phyloP scores from a whole-genome alignment of 768 basidiomycete genomes.

The Mycena indigotica region DNA sequence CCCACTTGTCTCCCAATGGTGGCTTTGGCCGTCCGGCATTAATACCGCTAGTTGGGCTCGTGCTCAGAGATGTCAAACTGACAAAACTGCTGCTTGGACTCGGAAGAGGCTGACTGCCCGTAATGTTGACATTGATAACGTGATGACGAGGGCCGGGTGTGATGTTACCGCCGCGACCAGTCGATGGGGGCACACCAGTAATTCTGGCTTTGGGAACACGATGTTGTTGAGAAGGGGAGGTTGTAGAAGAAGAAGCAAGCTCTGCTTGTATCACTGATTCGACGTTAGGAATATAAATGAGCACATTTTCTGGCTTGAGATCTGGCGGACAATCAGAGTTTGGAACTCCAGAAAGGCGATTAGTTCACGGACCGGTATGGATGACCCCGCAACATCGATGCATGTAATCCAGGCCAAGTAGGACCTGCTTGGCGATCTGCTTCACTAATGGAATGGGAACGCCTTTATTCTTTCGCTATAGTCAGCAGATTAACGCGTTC shows the following conservation, averaged over 20 bases:
- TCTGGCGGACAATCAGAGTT: conserved; percentile 49
- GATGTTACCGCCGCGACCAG: conserved; percentile 93
- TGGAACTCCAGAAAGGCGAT: background rate
- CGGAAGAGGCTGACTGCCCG: conserved; percentile 90
- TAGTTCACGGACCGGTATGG: conserved; percentile 68
- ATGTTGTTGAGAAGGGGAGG: conserved; percentile 29
- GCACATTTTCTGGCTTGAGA: conserved; percentile 96
- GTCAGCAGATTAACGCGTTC: background rate
- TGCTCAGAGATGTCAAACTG: conserved; percentile 29
- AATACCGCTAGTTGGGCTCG: conserved; percentile 4
- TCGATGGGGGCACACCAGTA: conserved; percentile 89
- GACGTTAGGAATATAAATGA: conserved; percentile 96
- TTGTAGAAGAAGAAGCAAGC: conserved; percentile 49
- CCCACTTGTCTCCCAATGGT: conserved; percentile 70
- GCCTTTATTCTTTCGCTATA: conserved; percentile 73
- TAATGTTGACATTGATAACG: conserved; percentile 57
- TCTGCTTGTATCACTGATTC: conserved; percentile 90
- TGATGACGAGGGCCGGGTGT: conserved; percentile 70
- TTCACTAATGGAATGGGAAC: conserved; percentile 93
- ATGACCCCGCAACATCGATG: conserved; percentile 96
- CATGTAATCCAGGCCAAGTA: conserved; percentile 96
- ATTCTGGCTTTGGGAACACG: conserved; percentile 64
- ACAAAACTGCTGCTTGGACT: conserved; percentile 48
- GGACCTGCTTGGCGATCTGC: conserved; percentile 95
- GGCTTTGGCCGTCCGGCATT: conserved; percentile 2